These are phyloP conservation scores for Sophora flavescens DNA, from an alignment of 306 rosid species.

Conservation along the genomic window DNA sequence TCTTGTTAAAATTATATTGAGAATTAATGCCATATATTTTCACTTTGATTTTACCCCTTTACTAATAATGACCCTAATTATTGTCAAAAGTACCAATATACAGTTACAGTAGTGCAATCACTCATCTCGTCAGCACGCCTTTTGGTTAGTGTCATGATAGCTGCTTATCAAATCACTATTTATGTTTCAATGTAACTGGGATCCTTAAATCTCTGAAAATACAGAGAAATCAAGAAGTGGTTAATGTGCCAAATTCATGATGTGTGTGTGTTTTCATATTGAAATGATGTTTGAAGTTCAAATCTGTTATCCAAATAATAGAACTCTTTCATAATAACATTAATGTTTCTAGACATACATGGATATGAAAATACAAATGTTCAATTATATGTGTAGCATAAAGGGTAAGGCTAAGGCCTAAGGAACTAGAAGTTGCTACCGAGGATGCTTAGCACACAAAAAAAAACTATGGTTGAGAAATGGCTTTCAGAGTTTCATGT, in stretches of 20 bases:
- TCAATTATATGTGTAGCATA: neutral
- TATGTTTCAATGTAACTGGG: neutral
- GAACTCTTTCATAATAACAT: neutral
- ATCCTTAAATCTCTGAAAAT: neutral
- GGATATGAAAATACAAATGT: neutral
- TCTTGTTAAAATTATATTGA: too few species aligned
- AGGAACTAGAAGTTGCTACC: conserved; percentile 39
- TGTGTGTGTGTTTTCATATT: neutral
- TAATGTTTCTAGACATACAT: neutral
- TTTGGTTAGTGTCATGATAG: too few species aligned
- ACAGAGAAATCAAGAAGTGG: neutral
- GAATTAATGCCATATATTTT: too few species aligned
- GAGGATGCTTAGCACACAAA: conserved; percentile 54
- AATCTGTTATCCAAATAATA: too few species aligned
- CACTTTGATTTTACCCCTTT: too few species aligned
- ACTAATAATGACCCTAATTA: too few species aligned
- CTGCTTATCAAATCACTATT: conserved; percentile 5
- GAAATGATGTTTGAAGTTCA: neutral
- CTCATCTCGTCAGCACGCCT: too few species aligned
- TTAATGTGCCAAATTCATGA: conserved; percentile 17
- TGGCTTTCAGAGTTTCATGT: conserved; percentile 75
- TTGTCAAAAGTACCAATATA: too few species aligned
- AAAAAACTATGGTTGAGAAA: conserved; percentile 64
- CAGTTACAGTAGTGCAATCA: too few species aligned
- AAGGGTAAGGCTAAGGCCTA: conserved; percentile 33